Conservation (phyloP, 2,329 filamentous ascomycete species). For the Tolypocladium ophioglossoides region DNA sequence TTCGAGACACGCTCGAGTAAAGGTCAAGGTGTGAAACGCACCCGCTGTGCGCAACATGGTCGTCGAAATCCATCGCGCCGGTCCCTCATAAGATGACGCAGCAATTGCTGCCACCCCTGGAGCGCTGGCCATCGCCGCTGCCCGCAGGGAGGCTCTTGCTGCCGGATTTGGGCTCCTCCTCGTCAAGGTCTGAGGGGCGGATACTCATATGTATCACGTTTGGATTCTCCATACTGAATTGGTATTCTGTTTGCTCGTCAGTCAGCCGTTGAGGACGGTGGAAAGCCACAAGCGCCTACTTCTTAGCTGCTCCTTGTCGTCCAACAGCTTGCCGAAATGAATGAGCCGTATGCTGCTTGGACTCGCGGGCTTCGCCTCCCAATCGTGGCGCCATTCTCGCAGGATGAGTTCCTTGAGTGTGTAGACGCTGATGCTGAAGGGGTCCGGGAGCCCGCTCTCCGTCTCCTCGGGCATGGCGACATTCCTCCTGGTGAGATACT, state of each 20-base stretch:
- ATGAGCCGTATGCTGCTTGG: conserved; percentile 87
- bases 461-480: conserved; percentile 62
- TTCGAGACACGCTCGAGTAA: background rate
- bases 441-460: conserved; percentile 54
- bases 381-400: conserved; percentile 85
- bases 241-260: conserved; percentile 50
- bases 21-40: background rate
- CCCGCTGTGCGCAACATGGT: background rate
- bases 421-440: conserved; percentile 85
- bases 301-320: conserved; percentile 76
- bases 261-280: background rate
- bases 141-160: conserved; percentile 38
- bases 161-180: conserved; percentile 62
- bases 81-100: conserved; percentile 38
- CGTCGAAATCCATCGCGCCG: background rate
- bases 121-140: conserved; percentile 27
- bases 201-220: conserved; percentile 96
- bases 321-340: conserved; percentile 80
- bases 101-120: conserved; percentile 30
- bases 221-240: conserved; percentile 60
- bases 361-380: conserved; percentile 77
- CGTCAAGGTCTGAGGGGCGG: conserved; percentile 76
- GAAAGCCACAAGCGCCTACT: conserved; percentile 47
- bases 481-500: conserved; percentile 71
- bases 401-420: conserved; percentile 90